Evolutionary conservation across 2,329 filamentous ascomycete species (phyloP).

Genomic region (Colletotrichum lini): DNA sequence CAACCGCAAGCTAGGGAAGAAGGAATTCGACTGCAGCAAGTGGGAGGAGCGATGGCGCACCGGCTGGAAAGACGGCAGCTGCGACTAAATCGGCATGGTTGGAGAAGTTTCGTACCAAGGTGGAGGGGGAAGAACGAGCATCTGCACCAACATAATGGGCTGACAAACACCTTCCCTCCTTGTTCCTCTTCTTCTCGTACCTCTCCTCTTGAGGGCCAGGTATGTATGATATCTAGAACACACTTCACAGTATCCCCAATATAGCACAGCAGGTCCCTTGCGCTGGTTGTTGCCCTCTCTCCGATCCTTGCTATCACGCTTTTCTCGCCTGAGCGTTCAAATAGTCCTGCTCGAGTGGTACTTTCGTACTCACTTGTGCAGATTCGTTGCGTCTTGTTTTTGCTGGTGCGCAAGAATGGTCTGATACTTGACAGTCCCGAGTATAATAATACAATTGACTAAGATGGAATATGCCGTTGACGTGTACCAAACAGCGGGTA

Average conservation of each 20-base stretch:
- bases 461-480: not conserved
- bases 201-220: not conserved
- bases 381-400: no score
- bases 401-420: no score
- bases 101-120: not conserved
- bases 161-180: no score
- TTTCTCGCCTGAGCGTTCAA: not conserved
- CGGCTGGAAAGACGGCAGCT: conserved; percentile 82
- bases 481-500: not conserved
- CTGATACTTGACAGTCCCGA: no score
- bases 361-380: no score
- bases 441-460: no score
- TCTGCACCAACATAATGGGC: not conserved
- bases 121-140: not conserved
- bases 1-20: conserved; percentile 91
- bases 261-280: no score
- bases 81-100: conserved; percentile 60
- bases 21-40: conserved; percentile 86
- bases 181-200: no score
- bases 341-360: not conserved
- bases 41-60: conserved; percentile 98
- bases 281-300: not conserved
- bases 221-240: not conserved
- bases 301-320: not conserved
- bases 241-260: conserved; percentile 1